Evolutionary conservation across 108 stramenopile genomes (phyloP), one percentile per base, ranked within the genome.

Genomic region (Stephanodiscus triporus): DNA sequence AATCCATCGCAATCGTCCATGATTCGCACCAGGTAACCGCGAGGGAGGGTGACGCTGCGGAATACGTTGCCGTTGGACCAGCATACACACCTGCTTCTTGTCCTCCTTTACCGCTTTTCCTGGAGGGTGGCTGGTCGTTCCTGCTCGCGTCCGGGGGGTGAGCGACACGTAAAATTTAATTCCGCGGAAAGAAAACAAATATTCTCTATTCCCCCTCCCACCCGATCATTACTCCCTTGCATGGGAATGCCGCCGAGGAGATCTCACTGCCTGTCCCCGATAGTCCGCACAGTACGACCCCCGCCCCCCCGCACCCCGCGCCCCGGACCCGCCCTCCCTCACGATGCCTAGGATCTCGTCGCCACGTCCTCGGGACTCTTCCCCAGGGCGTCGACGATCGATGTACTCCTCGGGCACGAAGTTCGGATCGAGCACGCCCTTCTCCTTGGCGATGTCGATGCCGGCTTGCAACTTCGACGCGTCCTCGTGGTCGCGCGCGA

Each of bases 21-120:
- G n/a, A n/a, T 82, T 95, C 92, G 66, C 92, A 92, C 89, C 89
- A 92, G 0, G 91, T 93, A 1, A 87, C 84, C 2, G 95, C 95
- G 32, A 95, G 67, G n/a, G 3, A 95, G 81, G 9, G 95, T 95
- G 0, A 93, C 87, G 57, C 80, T 82, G 7, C 95, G 92, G 68
- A 95, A 95, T 27, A 95, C 82, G 66, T 95, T 93, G 24, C 95
- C 95, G 69, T 95, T 95, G 37, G 89, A 91, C 95, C 95, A 93
- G n/a, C 84, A 81, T 0, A 92, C 88, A n/a, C 8, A 91, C 88
- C 20, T 84, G 70, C 57, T 89, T 87, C 9, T 69, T 65, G 62
- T 89, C 81, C 43, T 88, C 84, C 7, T 32, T 72, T 60, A 73
- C 69, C 4, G 63, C 59, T 87, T 91, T 61, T 89, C 83, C 37